These are phyloP conservation scores for Fusarium redolens DNA, from an alignment of 2,329 filamentous ascomycete species.

Conservation along the genomic window DNA sequence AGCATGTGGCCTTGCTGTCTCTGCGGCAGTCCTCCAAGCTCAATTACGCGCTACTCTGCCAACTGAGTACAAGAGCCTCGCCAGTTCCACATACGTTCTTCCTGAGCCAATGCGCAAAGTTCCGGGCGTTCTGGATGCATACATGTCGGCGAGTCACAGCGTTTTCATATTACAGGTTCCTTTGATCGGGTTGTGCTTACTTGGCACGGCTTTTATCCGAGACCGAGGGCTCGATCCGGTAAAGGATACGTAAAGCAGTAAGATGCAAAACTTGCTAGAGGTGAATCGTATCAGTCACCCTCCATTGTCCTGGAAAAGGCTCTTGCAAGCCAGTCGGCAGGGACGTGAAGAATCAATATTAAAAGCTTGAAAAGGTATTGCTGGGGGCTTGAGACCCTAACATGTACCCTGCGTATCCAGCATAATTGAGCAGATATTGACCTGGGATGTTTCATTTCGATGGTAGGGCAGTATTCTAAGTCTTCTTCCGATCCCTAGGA, in stretches of 20 bases:
- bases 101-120: neutral
- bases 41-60: neutral
- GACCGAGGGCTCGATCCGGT: neutral
- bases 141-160: conserved; percentile 4
- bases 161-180: conserved; percentile 3
- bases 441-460: too few relatives aligned
- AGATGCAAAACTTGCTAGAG: too few relatives aligned
- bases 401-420: too few relatives aligned
- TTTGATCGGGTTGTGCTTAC: neutral
- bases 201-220: neutral
- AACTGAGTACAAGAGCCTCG: neutral
- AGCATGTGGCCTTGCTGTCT: neutral
- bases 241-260: neutral
- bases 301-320: too few relatives aligned
- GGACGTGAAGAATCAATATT: too few relatives aligned
- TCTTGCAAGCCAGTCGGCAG: too few relatives aligned
- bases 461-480: too few relatives aligned
- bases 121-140: neutral
- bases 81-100: neutral
- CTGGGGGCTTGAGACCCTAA: too few relatives aligned
- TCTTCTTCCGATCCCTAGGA: too few relatives aligned
- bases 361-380: too few relatives aligned
- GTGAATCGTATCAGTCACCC: too few relatives aligned
- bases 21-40: neutral
- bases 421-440: too few relatives aligned